phyloP scores from a whole-genome alignment of 306 rosid species.

The Dalbergia cochinchinensis region DNA sequence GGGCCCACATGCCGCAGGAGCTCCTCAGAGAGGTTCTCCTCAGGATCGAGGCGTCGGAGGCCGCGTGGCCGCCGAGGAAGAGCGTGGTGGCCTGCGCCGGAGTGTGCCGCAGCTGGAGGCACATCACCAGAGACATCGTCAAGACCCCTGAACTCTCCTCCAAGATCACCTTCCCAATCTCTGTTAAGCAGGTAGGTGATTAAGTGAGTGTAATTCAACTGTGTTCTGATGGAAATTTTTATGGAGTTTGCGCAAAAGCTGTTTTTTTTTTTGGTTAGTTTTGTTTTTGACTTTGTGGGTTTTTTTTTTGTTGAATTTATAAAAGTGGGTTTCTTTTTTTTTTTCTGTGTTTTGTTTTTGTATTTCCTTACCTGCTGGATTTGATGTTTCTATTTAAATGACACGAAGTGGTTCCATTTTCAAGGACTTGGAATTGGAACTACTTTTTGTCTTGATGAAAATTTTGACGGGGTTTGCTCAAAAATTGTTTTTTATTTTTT shows the following conservation, averaged over 20 bases:
- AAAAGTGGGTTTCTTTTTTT: no score
- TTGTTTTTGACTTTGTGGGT: not conserved
- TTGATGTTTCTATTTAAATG: no score
- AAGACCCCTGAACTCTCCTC: constrained; percentile 75
- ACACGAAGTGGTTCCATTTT: no score
- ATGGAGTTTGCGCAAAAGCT: not conserved
- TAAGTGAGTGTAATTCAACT: not conserved
- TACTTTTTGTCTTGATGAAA: not conserved
- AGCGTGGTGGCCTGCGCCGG: constrained; percentile 94
- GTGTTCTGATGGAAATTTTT: not conserved
- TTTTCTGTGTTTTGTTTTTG: no score
- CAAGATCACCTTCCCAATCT: constrained; percentile 85
- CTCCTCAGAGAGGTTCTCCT: constrained; percentile 83
- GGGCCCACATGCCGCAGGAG: constrained; percentile 97
- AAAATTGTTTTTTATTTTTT: not conserved
- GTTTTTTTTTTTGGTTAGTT: not conserved
- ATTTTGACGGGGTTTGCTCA: not conserved
- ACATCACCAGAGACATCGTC: constrained; percentile 82
- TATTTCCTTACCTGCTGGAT: no score
- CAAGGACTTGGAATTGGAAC: no score
- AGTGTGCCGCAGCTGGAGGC: constrained; percentile 94
- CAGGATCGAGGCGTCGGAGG: constrained; percentile 82
- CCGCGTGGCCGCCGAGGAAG: constrained; percentile 83
- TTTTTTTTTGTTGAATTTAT: no score
- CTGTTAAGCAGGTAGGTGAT: constrained; percentile 81